Base-by-base conservation (phyloP, 768 basidiomycete species). In the Hericium coralloides region DNA sequence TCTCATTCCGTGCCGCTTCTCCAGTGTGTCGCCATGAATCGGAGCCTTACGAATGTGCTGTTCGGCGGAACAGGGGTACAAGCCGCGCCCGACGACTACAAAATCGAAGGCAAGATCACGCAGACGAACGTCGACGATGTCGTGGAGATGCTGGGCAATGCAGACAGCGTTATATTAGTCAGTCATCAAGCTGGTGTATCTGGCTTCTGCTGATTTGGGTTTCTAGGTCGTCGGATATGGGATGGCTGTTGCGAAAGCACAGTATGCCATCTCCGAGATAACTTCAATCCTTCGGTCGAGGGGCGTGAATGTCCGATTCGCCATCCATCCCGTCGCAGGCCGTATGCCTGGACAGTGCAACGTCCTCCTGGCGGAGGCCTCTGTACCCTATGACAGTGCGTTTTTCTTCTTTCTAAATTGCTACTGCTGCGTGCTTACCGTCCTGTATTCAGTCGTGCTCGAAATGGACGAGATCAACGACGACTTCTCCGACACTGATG, bases 381-480 rank as follows among this genome's bases (percentile, higher is more conserved):
- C 88, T 5, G 91, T 94, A 14, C 92, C 92, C 2, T 93, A 93
- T 64, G 91, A 93, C 65, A 88, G 88, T 90, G 60, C 68, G 84
- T 66, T 26, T 20, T 12, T 15, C 63, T 55, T 38, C 38, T 49
- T 25, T 38, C 3, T 52, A 12, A 22, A 22, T 12, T 23, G 2
- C 20, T 18, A 0, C 6, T 7, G n/a, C 25, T 22, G 15, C n/a
- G 22, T 38, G 38, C 41, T 38, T 31, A 10, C 48, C 18, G 53
- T n/a, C 43, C 38, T 36, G 56, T 58, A n/a, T 6, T 25, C 63
- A 92, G 91, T 93, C 61, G 90, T 93, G 41, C 74, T 89, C 58
- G 92, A 94, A 72, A 92, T 94, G 92, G 92, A 94, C 59, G 92
- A 94, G 71, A 93, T 94, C 73, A 93, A 94, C 66, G 89, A 93